Percentiles rank a stretch among this genome's conserved stretches.
phyloP scores from a whole-genome alignment of 768 basidiomycete species.

The Lepiota brunneoincarnata region DNA sequence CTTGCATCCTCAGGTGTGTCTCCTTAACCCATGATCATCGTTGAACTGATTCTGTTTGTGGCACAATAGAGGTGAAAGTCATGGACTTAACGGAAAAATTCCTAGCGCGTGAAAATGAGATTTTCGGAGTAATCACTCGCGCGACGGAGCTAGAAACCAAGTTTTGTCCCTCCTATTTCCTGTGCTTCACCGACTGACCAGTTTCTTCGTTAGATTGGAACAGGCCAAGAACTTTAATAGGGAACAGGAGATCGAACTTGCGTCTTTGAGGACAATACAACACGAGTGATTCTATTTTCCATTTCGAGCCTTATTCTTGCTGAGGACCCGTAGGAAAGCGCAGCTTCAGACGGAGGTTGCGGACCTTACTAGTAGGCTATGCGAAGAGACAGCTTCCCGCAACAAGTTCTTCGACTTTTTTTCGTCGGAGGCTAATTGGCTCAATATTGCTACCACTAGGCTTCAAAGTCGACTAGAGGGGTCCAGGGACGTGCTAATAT shows the following conservation, averaged over 20 bases:
- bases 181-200: background rate
- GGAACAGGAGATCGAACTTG: conserved; percentile 14
- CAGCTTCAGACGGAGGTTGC: conserved; percentile 2
- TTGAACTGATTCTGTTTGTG: background rate
- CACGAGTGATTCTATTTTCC: conserved; percentile 16
- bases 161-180: conserved; percentile 8
- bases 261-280: conserved; percentile 15
- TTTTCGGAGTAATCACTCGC: conserved; percentile 21
- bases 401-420: background rate
- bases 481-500: conserved; percentile 3
- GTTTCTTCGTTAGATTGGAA: conserved; percentile 10
- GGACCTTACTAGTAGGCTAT: background rate
- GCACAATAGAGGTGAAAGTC: conserved; percentile 21
- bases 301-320: background rate
- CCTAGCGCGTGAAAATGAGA: conserved; percentile 25
- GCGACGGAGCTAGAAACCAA: conserved; percentile 21
- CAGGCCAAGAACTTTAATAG: conserved; percentile 10
- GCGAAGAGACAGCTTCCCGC: conserved; percentile 1
- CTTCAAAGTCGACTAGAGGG: background rate
- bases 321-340: background rate
- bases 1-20: conserved; percentile 13
- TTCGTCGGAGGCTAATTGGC: background rate
- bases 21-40: background rate
- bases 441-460: background rate
- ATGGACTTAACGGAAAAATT: conserved; percentile 22